Conservation (phyloP, 1,284 basidiomycete genomes). For the Apiotrichum veenhuisii region DNA sequence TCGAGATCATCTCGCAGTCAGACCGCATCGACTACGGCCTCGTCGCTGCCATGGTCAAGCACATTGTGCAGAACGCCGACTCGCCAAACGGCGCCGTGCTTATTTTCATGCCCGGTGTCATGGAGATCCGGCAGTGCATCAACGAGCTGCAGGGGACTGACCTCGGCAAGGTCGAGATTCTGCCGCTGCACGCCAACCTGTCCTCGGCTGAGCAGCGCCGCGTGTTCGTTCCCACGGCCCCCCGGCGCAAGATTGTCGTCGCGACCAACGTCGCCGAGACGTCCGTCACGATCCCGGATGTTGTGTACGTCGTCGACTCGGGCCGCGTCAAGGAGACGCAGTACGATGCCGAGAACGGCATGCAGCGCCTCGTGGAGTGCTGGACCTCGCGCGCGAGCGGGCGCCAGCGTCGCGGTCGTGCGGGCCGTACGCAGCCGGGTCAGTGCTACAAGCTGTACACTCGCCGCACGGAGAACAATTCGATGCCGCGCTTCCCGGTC, state of each 20-base stretch:
- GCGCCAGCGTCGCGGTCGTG: conserved; percentile 79
- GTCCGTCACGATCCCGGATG: conserved; percentile 89
- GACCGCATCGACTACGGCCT: conserved; percentile 75
- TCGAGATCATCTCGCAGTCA: conserved; percentile 62
- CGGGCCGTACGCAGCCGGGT: conserved; percentile 80
- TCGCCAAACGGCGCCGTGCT: conserved; percentile 62
- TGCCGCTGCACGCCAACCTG: conserved; percentile 87
- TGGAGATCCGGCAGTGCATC: conserved; percentile 79
- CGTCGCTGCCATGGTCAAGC: conserved; percentile 62
- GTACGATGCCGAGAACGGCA: conserved; percentile 70
- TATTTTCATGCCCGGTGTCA: conserved; percentile 83
- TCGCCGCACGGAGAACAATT: conserved; percentile 62
- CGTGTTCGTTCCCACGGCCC: conserved; percentile 70
- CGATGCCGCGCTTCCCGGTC: conserved; percentile 68
- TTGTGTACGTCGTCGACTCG: conserved; percentile 77
- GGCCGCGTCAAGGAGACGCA: conserved; percentile 88
- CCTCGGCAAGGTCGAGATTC: conserved; percentile 57
- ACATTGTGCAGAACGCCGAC: conserved; percentile 59
- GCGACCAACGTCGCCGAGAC: conserved; percentile 86
- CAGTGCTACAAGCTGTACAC: conserved; percentile 79
- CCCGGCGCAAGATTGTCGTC: conserved; percentile 78
- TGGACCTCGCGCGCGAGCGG: conserved; percentile 70
- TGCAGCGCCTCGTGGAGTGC: conserved; percentile 72
- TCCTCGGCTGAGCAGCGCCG: conserved; percentile 76
- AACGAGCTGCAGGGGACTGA: conserved; percentile 58